phyloP scores from a whole-genome alignment of 352 stramenopile species.

The Globisporangium uncinulatum region DNA sequence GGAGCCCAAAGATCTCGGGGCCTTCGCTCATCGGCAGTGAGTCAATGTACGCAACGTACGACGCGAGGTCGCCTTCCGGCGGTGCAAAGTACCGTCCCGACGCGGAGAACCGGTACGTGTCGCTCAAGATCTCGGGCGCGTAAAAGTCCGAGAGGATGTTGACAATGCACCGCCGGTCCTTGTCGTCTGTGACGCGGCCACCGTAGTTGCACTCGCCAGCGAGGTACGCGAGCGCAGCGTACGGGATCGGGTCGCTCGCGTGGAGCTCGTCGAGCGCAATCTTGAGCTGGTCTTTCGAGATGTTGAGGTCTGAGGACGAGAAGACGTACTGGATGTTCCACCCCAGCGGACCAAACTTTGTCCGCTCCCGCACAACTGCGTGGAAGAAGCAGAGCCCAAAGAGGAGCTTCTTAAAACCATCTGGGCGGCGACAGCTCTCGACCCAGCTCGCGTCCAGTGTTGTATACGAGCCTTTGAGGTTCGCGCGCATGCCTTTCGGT shows the following conservation, averaged over 20 bases:
- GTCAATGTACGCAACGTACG: conserved; percentile 78
- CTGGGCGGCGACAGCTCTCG: conserved; percentile 43
- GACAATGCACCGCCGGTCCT: conserved; percentile 86
- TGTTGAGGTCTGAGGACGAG: conserved; percentile 77
- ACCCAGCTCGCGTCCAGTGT: conserved; percentile 79
- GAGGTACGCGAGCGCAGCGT: conserved; percentile 89
- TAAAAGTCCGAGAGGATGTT: conserved; percentile 87
- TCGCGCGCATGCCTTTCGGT: conserved; percentile 92
- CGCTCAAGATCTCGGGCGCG: conserved; percentile 61
- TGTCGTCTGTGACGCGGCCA: conserved; percentile 92
- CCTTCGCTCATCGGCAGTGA: conserved; percentile 82
- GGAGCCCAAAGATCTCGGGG: conserved; percentile 80
- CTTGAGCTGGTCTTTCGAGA: conserved; percentile 84
- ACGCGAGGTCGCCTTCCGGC: conserved; percentile 28
- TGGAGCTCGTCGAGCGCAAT: conserved; percentile 75
- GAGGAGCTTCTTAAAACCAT: conserved; percentile 81
- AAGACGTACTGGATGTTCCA: conserved; percentile 91
- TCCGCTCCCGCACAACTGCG: conserved; percentile 77
- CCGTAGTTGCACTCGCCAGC: conserved; percentile 95
- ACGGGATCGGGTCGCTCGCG: conserved; percentile 69
- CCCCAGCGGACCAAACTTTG: conserved; percentile 78
- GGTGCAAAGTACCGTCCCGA: conserved; percentile 83
- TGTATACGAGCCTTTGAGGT: conserved; percentile 90
- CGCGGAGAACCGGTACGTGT: conserved; percentile 77
- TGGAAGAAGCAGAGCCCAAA: conserved; percentile 93